Percentiles rank a stretch among this genome's conserved stretches.
Conservation (phyloP, 139 green algal species). For the Coelastrella sp. region DNA sequence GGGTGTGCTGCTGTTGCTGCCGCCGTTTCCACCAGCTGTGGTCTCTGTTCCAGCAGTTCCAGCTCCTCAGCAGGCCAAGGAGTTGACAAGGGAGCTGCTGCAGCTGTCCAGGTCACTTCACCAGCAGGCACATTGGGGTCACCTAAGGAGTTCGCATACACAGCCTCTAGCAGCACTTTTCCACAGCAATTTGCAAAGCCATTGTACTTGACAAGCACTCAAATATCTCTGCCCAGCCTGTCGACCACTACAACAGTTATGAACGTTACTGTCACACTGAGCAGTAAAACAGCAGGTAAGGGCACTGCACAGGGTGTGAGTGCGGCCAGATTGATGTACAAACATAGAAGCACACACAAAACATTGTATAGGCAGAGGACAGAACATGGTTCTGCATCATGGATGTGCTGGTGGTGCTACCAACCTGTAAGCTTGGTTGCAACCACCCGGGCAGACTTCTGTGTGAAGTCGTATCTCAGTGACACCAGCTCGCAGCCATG, state of each 20-base stretch:
- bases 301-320: too few species aligned
- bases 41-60: neutral
- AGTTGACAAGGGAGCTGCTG: slow-evolving; percentile 43
- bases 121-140: slow-evolving; percentile 58
- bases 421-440: slow-evolving; percentile 56
- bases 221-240: too few species aligned
- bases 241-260: too few species aligned
- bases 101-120: slow-evolving; percentile 45
- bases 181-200: neutral
- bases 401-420: neutral
- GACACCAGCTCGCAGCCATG: slow-evolving; percentile 57
- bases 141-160: neutral
- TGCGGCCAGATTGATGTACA: too few species aligned
- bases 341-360: neutral
- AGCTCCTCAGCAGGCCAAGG: slow-evolving; percentile 50
- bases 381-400: neutral
- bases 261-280: too few species aligned
- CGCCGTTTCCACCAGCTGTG: neutral
- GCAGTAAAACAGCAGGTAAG: too few species aligned
- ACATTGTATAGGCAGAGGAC: neutral
- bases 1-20: neutral
- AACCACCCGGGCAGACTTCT: slow-evolving; percentile 35
- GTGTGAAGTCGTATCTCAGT: slow-evolving; percentile 46
- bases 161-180: neutral
- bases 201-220: too few species aligned